Evolutionary conservation across 2,329 filamentous ascomycete genomes (phyloP), one percentile per base, ranked within the genome.

Genomic region (Diaporthe vaccinii): DNA sequence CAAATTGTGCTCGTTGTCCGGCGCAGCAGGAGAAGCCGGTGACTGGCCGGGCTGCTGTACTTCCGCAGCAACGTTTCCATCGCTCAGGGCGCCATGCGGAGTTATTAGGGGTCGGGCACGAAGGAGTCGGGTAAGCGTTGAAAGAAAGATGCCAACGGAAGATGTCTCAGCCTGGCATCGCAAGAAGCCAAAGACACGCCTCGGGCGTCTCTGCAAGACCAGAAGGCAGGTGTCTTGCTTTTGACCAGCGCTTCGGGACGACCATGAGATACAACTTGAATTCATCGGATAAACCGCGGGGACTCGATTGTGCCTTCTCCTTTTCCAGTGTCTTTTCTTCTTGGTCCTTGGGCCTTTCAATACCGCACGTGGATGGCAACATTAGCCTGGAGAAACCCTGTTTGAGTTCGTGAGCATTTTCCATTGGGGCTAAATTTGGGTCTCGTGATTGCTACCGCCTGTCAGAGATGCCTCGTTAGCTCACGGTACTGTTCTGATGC

Each of bases 81-180:
- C 36, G 39, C 7, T 17, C 17, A 17, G 44, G 8, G 39, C 46
- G 14, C 28, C 31, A n/a, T 34, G 41, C 41, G 31, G 22, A 7
- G 10, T 25, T 8, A 0, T 25, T n/a, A n/a, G 67, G 44, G 17
- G 17, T 10, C 41, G 2, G 14, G 36, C 10, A 41, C 31, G 15
- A 28, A 12, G 12, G n/a, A 49, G 58, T 44, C 46, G 34, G 17
- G 17, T 15, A 41, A 57, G 44, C 44, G n/a, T 61, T 59, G 44
- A 22, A 58, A n/a, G 31, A 39, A 46, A 61, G 44, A 49, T 58
- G 25, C 6, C 41, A 61, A 68, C 31, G 17, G 67, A n/a, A 12
- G 25, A 6, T 74, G 67, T 72, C 72, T 76, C 59, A 72, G 53
- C 25, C 59, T 71, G 53, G 58, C 39, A 58, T 72, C 44, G 49